Percentiles rank a stretch among this genome's conserved stretches.
phyloP scores from a whole-genome alignment of 225 moss, liverwort and hornwort genomes.

The Straminergon stramineum region DNA sequence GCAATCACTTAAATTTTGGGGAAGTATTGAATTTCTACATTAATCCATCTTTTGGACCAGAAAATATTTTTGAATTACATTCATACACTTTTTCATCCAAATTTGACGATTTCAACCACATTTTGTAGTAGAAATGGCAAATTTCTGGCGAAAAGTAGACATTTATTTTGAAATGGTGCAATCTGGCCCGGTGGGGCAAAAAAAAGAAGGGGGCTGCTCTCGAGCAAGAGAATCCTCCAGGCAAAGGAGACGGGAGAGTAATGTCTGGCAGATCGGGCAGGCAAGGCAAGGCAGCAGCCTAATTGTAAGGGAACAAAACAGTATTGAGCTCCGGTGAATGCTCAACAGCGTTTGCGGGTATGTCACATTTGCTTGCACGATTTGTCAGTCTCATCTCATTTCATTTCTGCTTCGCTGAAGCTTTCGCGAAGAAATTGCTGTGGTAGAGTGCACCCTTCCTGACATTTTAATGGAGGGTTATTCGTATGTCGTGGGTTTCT shows the following conservation, averaged over 20 bases:
- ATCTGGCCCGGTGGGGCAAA: no score
- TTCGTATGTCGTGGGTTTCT: background rate
- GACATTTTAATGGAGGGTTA: background rate
- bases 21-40: no score
- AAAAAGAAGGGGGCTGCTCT: no score
- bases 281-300: background rate
- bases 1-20: no score
- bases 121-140: no score
- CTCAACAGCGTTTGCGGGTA: background rate
- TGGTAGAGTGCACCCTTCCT: background rate
- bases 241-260: background rate
- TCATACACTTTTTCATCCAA: no score
- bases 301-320: background rate
- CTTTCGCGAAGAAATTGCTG: background rate
- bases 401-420: background rate
- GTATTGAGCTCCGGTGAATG: background rate
- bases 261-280: background rate
- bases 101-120: no score
- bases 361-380: background rate
- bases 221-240: background rate
- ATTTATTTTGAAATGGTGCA: no score
- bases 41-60: no score
- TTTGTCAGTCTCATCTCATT: background rate
- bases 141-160: no score
- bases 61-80: no score